Conservation (phyloP, 2,329 filamentous ascomycete genomes). For the Gremmenia infestans region DNA sequence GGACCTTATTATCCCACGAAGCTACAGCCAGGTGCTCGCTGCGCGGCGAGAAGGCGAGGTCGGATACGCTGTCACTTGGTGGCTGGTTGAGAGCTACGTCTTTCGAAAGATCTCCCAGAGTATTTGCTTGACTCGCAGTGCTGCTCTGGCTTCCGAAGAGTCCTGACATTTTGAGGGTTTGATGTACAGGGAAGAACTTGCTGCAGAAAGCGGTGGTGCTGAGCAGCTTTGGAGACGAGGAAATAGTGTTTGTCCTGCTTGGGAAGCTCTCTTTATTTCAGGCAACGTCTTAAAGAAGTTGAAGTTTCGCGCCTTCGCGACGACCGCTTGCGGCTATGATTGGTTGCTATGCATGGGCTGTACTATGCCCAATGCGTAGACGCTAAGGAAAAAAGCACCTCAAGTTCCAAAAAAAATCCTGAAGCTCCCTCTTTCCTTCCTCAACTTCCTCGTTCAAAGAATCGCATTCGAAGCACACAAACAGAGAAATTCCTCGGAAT, state of each 20-base stretch:
- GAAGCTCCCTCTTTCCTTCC: slow-evolving; percentile 32
- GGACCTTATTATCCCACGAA: slow-evolving; percentile 97
- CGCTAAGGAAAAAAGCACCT: slow-evolving; percentile 4
- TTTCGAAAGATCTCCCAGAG: slow-evolving; percentile 84
- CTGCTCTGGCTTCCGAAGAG: slow-evolving; percentile 53
- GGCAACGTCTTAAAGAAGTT: slow-evolving; percentile 11
- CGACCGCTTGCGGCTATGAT: slow-evolving; percentile 4
- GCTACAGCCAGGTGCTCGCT: slow-evolving; percentile 81
- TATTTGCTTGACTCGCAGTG: slow-evolving; percentile 50
- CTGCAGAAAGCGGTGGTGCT: background rate
- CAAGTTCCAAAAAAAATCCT: slow-evolving; percentile 10
- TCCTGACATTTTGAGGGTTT: slow-evolving; percentile 51
- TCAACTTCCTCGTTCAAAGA: slow-evolving; percentile 93
- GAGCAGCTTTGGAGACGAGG: background rate
- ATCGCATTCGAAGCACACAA: slow-evolving; percentile 99
- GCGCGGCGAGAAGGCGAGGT: slow-evolving; percentile 73
- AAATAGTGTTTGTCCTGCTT: background rate
- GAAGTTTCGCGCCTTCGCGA: slow-evolving; percentile 4
- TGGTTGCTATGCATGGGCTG: background rate
- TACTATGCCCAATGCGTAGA: background rate
- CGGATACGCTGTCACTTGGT: slow-evolving; percentile 85
- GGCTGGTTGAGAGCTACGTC: slow-evolving; percentile 75
- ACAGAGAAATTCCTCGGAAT: slow-evolving; percentile 57
- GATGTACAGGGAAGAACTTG: background rate
- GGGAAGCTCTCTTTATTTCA: slow-evolving; percentile 2